Conservation (phyloP, 2,329 filamentous ascomycete genomes). For the Aureobasidium sp. region DNA sequence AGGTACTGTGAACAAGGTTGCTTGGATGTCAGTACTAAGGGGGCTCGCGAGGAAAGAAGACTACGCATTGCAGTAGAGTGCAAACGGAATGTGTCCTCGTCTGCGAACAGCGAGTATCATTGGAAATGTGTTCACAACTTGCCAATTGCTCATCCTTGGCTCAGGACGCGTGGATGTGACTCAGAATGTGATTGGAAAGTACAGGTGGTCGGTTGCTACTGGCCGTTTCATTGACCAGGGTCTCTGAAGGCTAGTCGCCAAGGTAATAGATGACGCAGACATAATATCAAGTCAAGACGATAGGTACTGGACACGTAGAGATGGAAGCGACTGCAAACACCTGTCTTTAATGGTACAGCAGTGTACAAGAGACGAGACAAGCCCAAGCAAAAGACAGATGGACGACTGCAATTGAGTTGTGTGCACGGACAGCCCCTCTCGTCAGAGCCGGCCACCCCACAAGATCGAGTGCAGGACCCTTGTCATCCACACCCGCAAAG, state of each 20-base stretch:
- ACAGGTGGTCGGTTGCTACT: conserved; percentile 3
- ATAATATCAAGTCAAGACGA: background rate
- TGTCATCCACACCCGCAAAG: background rate
- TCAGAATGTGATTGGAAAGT: conserved; percentile 2
- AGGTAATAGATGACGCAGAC: background rate
- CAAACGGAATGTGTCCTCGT: background rate
- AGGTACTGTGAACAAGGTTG: too few relatives aligned
- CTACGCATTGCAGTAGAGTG: too few relatives aligned
- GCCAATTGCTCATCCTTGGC: too few relatives aligned
- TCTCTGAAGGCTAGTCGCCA: conserved; percentile 2
- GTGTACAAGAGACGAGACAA: background rate
- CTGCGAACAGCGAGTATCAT: background rate
- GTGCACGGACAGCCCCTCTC: background rate
- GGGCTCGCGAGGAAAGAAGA: too few relatives aligned
- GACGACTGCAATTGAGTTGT: background rate
- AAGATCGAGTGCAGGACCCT: background rate
- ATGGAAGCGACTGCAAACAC: background rate
- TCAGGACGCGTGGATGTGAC: background rate
- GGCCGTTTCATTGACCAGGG: background rate
- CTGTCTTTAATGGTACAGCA: background rate
- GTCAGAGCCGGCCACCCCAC: background rate
- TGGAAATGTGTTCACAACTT: too few relatives aligned
- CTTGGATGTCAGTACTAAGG: too few relatives aligned
- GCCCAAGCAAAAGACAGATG: background rate
- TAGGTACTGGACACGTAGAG: background rate